A percentile compares a stretch with the other conserved stretches of the same genome.
phyloP scores from a whole-genome alignment of 129 eudicot genomes.

The Heracleum sosnowskyi region DNA sequence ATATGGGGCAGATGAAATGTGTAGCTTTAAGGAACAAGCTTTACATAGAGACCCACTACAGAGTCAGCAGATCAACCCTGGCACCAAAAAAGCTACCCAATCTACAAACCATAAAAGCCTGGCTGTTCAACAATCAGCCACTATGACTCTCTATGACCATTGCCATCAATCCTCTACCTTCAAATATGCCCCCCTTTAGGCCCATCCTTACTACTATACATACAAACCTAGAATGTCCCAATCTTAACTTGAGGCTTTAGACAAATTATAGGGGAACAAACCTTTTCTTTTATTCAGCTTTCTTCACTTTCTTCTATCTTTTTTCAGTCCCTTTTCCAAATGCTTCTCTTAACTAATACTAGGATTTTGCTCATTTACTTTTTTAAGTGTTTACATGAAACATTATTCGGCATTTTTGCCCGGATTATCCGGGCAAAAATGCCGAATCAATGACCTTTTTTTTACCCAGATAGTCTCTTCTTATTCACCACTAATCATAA shows the following conservation, averaged over 20 bases:
- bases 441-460: too few relatives aligned
- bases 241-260: not conserved
- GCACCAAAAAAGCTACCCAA: not conserved
- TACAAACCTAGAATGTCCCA: not conserved
- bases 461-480: not conserved
- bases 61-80: not conserved
- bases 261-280: not conserved
- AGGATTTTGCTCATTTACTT: not conserved
- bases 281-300: not conserved
- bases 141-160: not conserved
- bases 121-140: not conserved
- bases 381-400: not conserved
- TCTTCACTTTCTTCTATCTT: not conserved
- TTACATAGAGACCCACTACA: not conserved
- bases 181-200: not conserved
- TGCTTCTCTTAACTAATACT: not conserved
- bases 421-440: too few relatives aligned
- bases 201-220: not conserved
- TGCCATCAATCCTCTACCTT: not conserved
- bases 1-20: not conserved
- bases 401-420: not conserved
- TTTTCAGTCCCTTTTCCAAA: not conserved
- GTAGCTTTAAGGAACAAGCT: not conserved
- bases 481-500: not conserved
- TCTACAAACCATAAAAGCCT: not conserved